Evolutionary conservation across 2,329 filamentous ascomycete species (phyloP), one percentile per base, ranked within the genome.

Genomic region (Botrytis squamosa): DNA sequence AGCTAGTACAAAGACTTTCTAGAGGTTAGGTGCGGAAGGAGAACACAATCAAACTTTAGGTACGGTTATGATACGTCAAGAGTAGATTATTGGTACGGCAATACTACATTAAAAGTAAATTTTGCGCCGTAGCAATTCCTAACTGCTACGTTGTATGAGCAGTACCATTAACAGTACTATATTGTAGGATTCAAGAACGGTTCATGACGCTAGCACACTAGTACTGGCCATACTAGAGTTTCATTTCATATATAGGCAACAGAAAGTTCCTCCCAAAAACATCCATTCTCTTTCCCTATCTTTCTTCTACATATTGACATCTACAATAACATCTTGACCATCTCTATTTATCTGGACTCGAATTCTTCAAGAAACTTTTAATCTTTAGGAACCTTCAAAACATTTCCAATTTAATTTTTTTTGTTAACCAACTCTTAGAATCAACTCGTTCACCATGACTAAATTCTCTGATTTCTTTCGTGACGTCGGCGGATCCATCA

Each of bases 21-120:
- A 3, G n/a, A 29, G 14, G 2, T 57, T 9, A 7, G n/a, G 14
- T 3, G 3, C 1, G n/a, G 16, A 29, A 57, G 1, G 0, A 29
- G 7, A 29, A 4, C 2, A 57, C n/a, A 18, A 29, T 57, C 0
- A 16, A 42, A 40, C 7, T 9, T 18, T 40, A 36, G 25, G 36
- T 40, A 68, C 36, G 25, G 49, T 18, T 6, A 55, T 68, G 7
- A 10, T 57, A 68, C 16, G 10, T 57, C 16, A 29, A n/a, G 14
- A 29, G n/a, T 9, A 16, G 40, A n/a, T n/a, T 6, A n/a, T n/a
- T 25, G 36, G 49, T 40, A 57, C 36, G 36, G 36, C 9, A 6
- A 55, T 68, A 18, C 1, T 29, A 42, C 3, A 6, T 42, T 10
- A 14, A 20, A 22, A 16, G 36, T n/a, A 16, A 33, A 18, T 36